phyloP scores from a whole-genome alignment of 2,329 filamentous ascomycete species.

The Aspergillus costaricaensis region DNA sequence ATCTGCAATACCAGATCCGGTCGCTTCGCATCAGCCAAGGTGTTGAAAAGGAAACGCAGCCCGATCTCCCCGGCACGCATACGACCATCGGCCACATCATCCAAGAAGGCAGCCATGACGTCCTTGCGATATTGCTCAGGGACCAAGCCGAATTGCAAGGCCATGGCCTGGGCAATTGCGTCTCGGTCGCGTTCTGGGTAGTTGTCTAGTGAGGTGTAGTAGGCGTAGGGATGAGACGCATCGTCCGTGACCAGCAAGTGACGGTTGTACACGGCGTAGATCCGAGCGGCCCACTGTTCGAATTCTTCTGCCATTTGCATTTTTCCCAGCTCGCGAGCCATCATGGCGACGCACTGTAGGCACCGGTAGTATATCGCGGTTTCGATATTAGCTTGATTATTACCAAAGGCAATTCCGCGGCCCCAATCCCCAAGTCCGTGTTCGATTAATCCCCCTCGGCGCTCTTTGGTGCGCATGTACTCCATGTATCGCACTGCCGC shows the following conservation, averaged over 20 bases:
- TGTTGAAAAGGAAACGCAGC: conserved; percentile 26
- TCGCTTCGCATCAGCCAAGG: conserved; percentile 22
- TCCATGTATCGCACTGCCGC: conserved; percentile 28
- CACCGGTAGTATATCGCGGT: conserved; percentile 30
- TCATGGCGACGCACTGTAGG: conserved; percentile 25
- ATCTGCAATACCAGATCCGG: conserved; percentile 32
- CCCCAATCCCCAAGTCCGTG: conserved; percentile 30
- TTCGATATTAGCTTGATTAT: conserved; percentile 31
- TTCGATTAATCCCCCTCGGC: conserved; percentile 25
- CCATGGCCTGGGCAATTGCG: conserved; percentile 25
- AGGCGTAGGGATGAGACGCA: conserved; percentile 12
- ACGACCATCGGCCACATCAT: conserved; percentile 11
- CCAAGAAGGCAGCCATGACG: no score
- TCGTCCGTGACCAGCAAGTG: conserved; percentile 22
- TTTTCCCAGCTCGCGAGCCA: conserved; percentile 25
- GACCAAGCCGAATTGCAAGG: conserved; percentile 25
- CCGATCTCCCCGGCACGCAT: conserved; percentile 28
- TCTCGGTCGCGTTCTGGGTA: conserved; percentile 21
- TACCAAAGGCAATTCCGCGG: conserved; percentile 28
- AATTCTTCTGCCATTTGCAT: conserved; percentile 17
- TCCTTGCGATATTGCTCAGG: conserved; percentile 5
- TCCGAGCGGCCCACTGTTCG: conserved; percentile 21
- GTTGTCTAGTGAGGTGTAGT: conserved; percentile 28
- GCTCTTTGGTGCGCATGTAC: conserved; percentile 27
- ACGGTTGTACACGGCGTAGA: conserved; percentile 23